Evolutionary conservation across 306 rosid species (phyloP).

Genomic region (Potentilla sterilis): DNA sequence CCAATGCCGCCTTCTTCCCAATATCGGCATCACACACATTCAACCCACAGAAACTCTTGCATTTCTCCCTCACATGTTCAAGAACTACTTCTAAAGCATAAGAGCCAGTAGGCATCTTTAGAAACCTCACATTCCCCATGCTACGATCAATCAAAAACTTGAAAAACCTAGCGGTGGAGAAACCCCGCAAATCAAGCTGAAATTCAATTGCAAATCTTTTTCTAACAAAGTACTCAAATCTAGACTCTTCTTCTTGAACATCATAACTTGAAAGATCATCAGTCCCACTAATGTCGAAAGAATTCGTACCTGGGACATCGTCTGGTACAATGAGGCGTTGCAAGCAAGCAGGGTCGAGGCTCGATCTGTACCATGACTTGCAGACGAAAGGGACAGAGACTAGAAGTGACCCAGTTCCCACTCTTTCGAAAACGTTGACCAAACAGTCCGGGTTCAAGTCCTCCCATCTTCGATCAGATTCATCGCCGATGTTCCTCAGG

Average conservation of each 20-base stretch:
- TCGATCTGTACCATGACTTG: slow-evolving; percentile 14
- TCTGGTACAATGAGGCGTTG: slow-evolving; percentile 4
- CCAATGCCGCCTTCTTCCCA: background rate
- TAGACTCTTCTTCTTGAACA: background rate
- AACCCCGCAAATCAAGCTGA: background rate
- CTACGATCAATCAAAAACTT: background rate
- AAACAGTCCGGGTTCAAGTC: background rate
- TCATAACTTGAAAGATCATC: background rate
- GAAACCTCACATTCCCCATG: background rate
- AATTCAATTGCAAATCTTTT: background rate
- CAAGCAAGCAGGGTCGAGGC: slow-evolving; percentile 8
- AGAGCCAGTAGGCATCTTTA: background rate
- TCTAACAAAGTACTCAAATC: background rate
- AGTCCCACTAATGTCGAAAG: background rate
- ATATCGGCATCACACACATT: background rate
- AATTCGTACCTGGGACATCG: slow-evolving; percentile 8
- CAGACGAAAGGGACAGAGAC: slow-evolving; percentile 16
- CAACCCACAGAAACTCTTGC: background rate
- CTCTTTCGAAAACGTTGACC: slow-evolving; percentile 3
- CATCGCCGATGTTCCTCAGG: background rate
- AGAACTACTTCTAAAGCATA: background rate
- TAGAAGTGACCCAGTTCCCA: slow-evolving; percentile 4
- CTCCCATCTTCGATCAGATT: background rate
- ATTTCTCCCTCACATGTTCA: background rate
- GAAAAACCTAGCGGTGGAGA: background rate